These are phyloP conservation scores for Backusella morwellensis DNA, from an alignment of 192 early-diverging fungal genomes.

Conservation along the genomic window DNA sequence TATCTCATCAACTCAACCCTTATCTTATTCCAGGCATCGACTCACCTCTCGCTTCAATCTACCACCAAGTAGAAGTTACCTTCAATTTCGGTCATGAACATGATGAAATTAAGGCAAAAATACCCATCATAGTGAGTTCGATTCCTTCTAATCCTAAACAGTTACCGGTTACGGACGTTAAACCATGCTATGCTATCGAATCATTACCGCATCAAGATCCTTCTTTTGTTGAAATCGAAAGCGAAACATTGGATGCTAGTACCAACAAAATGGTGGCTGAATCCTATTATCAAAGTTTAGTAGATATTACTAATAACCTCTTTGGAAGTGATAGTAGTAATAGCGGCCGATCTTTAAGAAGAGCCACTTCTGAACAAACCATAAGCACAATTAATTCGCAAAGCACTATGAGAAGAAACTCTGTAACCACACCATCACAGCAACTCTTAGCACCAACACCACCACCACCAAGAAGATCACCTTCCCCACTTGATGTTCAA, in stretches of 20 bases:
- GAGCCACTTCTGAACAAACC: neutral
- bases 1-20: constrained; percentile 12
- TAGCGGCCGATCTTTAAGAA: neutral
- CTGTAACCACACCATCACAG: neutral
- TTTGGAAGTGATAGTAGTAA: neutral
- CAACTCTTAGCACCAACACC: neutral
- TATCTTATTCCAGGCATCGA: constrained; percentile 11
- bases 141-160: neutral
- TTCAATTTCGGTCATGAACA: constrained; percentile 23
- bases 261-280: neutral
- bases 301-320: neutral
- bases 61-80: constrained; percentile 34
- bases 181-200: neutral
- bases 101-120: constrained; percentile 29
- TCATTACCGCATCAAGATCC: neutral
- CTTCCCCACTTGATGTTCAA: neutral
- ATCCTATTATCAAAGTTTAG: neutral
- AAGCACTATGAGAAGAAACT: neutral
- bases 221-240: neutral
- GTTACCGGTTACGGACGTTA: neutral
- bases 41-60: constrained; percentile 24
- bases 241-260: neutral
- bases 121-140: constrained; percentile 27
- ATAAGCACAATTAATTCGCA: neutral
- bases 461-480: neutral